Percentiles rank a stretch among this genome's conserved stretches.
Evolutionary conservation across 805 yeast genomes (phyloP).

Genomic region (Grigorovia humatica): DNA sequence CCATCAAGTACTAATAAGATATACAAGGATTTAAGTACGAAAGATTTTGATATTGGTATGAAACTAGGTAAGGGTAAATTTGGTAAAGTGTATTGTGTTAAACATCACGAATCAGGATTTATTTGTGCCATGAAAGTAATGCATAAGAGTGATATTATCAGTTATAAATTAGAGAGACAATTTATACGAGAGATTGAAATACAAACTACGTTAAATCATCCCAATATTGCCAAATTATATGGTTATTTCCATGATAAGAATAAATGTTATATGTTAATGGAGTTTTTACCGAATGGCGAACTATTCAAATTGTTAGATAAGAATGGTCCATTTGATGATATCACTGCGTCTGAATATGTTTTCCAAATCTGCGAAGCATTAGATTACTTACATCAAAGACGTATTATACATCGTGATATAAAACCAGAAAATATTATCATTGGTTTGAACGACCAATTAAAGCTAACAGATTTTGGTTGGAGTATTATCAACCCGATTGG

Average conservation of each 20-base stretch:
- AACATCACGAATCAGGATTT: constrained; percentile 63
- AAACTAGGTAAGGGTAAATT: constrained; percentile 88
- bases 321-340: constrained; percentile 61
- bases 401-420: constrained; percentile 83
- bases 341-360: constrained; percentile 66
- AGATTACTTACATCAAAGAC: constrained; percentile 62
- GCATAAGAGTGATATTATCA: constrained; percentile 70
- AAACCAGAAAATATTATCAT: constrained; percentile 88
- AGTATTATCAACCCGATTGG: constrained; percentile 57
- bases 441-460: constrained; percentile 64
- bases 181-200: constrained; percentile 87
- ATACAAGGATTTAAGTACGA: constrained; percentile 6
- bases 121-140: constrained; percentile 86
- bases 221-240: constrained; percentile 67
- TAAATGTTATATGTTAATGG: constrained; percentile 75
- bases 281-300: constrained; percentile 80
- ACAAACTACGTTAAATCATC: constrained; percentile 69
- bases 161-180: constrained; percentile 71
- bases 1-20: background rate
- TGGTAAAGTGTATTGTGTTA: constrained; percentile 85
- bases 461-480: constrained; percentile 95
- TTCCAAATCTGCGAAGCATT: constrained; percentile 78
- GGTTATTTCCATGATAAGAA: constrained; percentile 78
- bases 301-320: constrained; percentile 61
- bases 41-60: constrained; percentile 78